phyloP scores from a whole-genome alignment of 257 asterid genomes.

The Datura wrightii region DNA sequence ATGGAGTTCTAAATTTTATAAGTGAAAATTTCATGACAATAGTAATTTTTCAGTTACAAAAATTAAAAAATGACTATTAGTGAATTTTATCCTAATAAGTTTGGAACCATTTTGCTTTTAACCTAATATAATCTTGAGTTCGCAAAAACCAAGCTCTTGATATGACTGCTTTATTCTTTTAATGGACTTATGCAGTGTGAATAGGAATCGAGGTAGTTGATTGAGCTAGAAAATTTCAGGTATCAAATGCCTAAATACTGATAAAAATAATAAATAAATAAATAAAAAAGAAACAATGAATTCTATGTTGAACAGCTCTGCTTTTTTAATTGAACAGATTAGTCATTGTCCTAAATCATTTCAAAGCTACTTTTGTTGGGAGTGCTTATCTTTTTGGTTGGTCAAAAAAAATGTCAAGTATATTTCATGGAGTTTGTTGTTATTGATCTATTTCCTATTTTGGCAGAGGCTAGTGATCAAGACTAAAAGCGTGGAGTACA shows the following conservation, averaged over 20 bases:
- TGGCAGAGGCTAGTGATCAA: slow-evolving; percentile 78
- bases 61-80: no score
- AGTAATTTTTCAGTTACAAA: no score
- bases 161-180: background rate
- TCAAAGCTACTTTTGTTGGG: background rate
- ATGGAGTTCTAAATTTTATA: background rate
- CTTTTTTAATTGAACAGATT: background rate
- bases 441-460: background rate
- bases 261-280: background rate
- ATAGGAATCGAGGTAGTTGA: background rate
- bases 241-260: background rate
- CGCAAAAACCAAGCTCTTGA: background rate
- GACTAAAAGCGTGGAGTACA: slow-evolving; percentile 80
- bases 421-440: slow-evolving; percentile 10
- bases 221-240: background rate
- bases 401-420: slow-evolving; percentile 14
- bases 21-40: no score
- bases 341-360: slow-evolving; percentile 10
- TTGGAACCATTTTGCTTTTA: background rate
- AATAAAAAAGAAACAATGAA: background rate
- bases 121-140: background rate
- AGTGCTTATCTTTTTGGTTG: slow-evolving; percentile 9
- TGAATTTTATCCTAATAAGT: no score
- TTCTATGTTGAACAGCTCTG: background rate
- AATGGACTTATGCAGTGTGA: background rate